A percentile compares a stretch with the other conserved stretches of the same genome.
phyloP scores from a whole-genome alignment of 2,329 filamentous ascomycete species.

The Ophiostoma pallidulum region DNA sequence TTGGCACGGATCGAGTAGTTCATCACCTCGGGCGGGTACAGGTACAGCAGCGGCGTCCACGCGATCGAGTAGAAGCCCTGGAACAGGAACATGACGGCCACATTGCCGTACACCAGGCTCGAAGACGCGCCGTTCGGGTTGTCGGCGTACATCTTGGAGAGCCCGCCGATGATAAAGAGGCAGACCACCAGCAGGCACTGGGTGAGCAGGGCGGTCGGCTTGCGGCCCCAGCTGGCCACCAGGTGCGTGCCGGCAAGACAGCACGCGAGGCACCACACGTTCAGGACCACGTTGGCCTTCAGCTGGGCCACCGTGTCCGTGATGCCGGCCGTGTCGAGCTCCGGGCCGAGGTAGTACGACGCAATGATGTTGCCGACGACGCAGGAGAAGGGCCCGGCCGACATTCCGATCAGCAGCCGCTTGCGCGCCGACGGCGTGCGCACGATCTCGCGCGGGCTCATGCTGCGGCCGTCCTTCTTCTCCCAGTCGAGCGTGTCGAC shows the following conservation, averaged over 20 bases:
- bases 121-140: constrained; percentile 20
- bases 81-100: constrained; percentile 42
- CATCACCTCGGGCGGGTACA: constrained; percentile 41
- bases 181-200: constrained; percentile 30
- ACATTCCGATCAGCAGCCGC: constrained; percentile 30
- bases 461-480: constrained; percentile 29
- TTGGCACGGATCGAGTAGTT: constrained; percentile 40
- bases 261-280: constrained; percentile 37
- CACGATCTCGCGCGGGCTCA: constrained; percentile 28
- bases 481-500: constrained; percentile 37
- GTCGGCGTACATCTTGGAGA: constrained; percentile 34
- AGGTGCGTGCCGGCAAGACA: constrained; percentile 34
- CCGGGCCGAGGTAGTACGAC: constrained; percentile 32
- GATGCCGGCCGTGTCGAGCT: constrained; percentile 37
- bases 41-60: constrained; percentile 38
- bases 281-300: constrained; percentile 41
- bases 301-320: constrained; percentile 33
- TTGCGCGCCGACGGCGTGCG: constrained; percentile 27
- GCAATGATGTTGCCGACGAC: constrained; percentile 32
- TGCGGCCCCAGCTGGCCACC: constrained; percentile 34
- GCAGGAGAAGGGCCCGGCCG: constrained; percentile 23
- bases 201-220: constrained; percentile 31
- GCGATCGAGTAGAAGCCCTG: constrained; percentile 41
- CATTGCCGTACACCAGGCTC: constrained; percentile 29
- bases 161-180: constrained; percentile 41